Evolutionary conservation across 305 asterid species (phyloP).

Genomic region (Striga hermonthica): DNA sequence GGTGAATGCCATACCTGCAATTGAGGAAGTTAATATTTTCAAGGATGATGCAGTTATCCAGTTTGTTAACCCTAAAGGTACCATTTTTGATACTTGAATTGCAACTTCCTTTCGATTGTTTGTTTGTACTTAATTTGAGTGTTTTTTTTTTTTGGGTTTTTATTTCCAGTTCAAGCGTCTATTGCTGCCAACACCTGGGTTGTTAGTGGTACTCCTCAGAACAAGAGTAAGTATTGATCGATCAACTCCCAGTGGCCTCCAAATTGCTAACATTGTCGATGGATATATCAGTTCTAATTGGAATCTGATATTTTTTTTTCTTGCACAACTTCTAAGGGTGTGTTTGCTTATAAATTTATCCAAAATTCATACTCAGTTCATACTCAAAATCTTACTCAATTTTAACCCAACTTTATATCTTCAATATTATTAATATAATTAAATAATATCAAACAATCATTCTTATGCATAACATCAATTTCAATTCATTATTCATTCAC

Average conservation of each 20-base stretch:
- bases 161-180: constrained; percentile 72
- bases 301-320: not conserved
- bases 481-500: too few relatives aligned
- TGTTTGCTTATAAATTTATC: too few relatives aligned
- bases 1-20: constrained; percentile 74
- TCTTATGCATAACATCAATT: not conserved
- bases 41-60: constrained; percentile 81
- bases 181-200: constrained; percentile 90
- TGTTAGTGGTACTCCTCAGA: constrained; percentile 81
- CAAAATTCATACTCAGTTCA: too few relatives aligned
- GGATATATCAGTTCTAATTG: not conserved
- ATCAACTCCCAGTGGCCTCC: not conserved
- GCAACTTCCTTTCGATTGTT: not conserved
- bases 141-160: not conserved
- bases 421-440: not conserved
- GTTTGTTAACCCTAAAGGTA: constrained; percentile 74
- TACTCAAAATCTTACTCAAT: too few relatives aligned
- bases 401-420: not conserved
- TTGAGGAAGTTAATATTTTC: constrained; percentile 82
- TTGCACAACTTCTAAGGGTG: not conserved
- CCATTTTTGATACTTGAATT: not conserved
- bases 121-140: not conserved
- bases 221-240: constrained; percentile 52
- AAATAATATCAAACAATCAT: not conserved
- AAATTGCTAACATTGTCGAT: not conserved